phyloP scores from a whole-genome alignment of 352 stramenopile genomes.

The Phytophthora pini region DNA sequence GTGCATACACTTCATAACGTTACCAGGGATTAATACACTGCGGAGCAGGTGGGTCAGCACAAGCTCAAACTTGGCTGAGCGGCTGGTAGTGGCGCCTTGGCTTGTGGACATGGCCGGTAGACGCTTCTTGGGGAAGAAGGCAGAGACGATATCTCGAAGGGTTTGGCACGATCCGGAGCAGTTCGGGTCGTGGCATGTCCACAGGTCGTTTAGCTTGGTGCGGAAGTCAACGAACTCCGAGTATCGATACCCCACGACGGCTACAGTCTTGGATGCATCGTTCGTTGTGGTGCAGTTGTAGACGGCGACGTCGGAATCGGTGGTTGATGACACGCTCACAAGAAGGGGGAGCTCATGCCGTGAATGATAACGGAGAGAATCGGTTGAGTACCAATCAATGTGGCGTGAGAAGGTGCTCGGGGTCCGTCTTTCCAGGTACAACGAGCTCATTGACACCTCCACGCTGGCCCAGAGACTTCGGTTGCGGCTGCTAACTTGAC shows the following conservation, averaged over 20 bases:
- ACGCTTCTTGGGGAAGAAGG: background rate
- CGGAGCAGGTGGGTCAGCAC: background rate
- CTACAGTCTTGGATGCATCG: background rate
- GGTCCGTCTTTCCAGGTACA: background rate
- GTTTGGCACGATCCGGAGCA: background rate
- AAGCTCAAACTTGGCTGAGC: background rate
- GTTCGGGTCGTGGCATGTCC: background rate
- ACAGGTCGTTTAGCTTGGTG: background rate
- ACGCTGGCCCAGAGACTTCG: too few relatives aligned
- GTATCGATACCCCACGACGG: background rate
- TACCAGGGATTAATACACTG: background rate
- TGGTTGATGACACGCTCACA: background rate
- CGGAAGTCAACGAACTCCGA: background rate
- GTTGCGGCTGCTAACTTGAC: background rate
- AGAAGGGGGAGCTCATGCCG: background rate
- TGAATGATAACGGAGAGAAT: slow-evolving; percentile 14
- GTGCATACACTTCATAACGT: background rate
- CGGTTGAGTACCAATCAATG: slow-evolving; percentile 26
- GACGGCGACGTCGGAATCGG: background rate
- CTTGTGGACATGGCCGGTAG: background rate
- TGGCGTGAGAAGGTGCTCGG: background rate
- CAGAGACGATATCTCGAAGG: background rate
- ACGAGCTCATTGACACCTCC: too few relatives aligned
- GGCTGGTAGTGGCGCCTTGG: background rate
- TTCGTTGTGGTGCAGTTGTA: background rate